phyloP scores from a whole-genome alignment of 139 green algal species.

The Trebouxia sp. region DNA sequence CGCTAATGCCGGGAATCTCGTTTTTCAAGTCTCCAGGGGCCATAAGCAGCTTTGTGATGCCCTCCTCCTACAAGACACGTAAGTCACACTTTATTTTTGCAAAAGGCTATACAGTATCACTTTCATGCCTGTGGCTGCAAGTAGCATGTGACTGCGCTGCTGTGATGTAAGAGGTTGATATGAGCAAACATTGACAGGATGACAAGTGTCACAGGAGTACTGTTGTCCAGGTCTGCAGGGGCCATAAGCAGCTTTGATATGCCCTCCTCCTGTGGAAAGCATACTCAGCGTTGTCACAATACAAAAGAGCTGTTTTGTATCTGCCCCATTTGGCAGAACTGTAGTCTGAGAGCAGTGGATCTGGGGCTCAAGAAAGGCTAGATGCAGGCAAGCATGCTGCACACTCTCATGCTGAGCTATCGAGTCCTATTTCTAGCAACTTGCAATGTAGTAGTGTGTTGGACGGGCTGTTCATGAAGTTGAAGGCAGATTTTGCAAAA shows the following conservation, averaged over 20 bases:
- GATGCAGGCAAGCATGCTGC: too few relatives aligned
- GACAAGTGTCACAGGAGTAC: not conserved
- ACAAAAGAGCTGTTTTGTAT: too few relatives aligned
- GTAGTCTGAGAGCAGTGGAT: too few relatives aligned
- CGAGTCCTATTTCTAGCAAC: too few relatives aligned
- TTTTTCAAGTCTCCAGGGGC: constrained; percentile 57
- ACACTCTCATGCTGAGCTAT: too few relatives aligned
- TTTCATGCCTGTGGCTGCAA: not conserved
- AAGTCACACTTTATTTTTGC: not conserved
- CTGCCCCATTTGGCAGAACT: too few relatives aligned
- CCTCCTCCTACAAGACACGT: constrained; percentile 68
- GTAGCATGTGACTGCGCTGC: not conserved
- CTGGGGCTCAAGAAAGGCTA: too few relatives aligned
- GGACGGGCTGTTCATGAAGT: not conserved
- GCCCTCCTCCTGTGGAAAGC: too few relatives aligned
- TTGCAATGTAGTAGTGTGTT: too few relatives aligned
- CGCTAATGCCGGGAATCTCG: constrained; percentile 60
- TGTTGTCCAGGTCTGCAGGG: not conserved
- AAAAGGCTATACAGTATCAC: not conserved
- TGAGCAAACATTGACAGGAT: not conserved
- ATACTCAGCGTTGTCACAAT: too few relatives aligned
- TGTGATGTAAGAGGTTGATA: not conserved
- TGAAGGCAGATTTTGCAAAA: not conserved
- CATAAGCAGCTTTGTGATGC: constrained; percentile 84
- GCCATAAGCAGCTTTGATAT: too few relatives aligned